These are phyloP conservation scores for Porosira glacialis DNA, from an alignment of 352 stramenopile genomes.

Conservation along the genomic window DNA sequence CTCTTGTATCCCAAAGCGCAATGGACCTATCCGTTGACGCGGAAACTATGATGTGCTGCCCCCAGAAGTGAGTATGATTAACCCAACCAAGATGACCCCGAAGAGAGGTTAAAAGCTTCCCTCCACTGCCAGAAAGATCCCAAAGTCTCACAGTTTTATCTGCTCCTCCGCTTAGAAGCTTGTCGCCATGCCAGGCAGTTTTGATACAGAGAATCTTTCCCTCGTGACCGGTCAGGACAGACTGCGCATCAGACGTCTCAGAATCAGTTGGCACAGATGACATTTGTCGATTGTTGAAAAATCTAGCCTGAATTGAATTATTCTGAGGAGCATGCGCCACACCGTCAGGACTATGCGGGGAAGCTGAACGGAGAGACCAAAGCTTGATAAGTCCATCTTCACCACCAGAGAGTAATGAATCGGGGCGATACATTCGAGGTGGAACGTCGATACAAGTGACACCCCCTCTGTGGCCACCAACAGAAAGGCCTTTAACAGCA, in stretches of 20 bases:
- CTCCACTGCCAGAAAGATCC: conserved; percentile 57
- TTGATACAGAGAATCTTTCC: conserved; percentile 75
- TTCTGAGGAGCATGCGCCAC: conserved; percentile 14
- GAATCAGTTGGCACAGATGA: conserved; percentile 28
- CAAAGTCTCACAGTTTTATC: conserved; percentile 76
- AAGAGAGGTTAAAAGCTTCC: conserved; percentile 63
- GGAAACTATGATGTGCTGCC: conserved; percentile 77
- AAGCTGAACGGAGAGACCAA: conserved; percentile 64
- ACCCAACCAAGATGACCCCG: conserved; percentile 76
- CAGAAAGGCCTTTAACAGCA: conserved; percentile 23
- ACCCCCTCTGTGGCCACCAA: conserved; percentile 71
- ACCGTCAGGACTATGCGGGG: conserved; percentile 9
- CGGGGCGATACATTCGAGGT: conserved; percentile 73
- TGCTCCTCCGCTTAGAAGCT: conserved; percentile 69
- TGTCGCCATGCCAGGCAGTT: conserved; percentile 80
- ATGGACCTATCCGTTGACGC: conserved; percentile 78
- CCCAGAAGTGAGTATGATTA: conserved; percentile 76
- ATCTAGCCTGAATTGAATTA: conserved; percentile 39
- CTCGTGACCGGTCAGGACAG: conserved; percentile 66
- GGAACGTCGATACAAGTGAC: conserved; percentile 78
- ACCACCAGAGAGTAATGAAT: conserved; percentile 76
- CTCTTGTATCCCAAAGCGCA: conserved; percentile 75
- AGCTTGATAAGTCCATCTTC: conserved; percentile 80
- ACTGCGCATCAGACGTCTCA: conserved; percentile 61
- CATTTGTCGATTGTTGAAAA: conserved; percentile 37